Conservation (phyloP, 805 yeast genomes). For the Teunomyces barrocoloradensis region DNA sequence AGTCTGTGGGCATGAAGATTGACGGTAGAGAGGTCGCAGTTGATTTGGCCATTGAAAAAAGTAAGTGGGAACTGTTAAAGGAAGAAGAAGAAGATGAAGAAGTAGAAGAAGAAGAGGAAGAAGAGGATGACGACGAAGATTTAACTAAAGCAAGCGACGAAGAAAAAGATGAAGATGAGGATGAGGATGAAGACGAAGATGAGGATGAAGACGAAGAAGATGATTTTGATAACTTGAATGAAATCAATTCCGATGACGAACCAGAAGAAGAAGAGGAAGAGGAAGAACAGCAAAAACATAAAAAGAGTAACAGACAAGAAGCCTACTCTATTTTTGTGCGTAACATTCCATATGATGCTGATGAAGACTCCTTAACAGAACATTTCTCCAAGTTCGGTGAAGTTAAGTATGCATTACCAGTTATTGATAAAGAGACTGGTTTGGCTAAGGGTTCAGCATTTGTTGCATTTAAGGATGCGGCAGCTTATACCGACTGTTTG, state of each 20-base stretch:
- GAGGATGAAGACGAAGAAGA: slow-evolving; percentile 26
- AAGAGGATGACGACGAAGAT: slow-evolving; percentile 33
- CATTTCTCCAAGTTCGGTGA: slow-evolving; percentile 85
- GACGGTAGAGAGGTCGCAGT: slow-evolving; percentile 92
- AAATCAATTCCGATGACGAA: slow-evolving; percentile 33
- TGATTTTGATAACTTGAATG: slow-evolving; percentile 30
- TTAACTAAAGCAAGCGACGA: slow-evolving; percentile 35
- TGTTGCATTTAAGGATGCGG: slow-evolving; percentile 72
- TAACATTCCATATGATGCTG: slow-evolving; percentile 93
- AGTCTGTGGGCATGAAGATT: slow-evolving; percentile 68
- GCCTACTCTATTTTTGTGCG: slow-evolving; percentile 78
- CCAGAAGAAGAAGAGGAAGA: slow-evolving; percentile 32
- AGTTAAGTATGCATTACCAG: slow-evolving; percentile 91
- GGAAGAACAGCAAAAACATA: slow-evolving; percentile 29
- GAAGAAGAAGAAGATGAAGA: slow-evolving; percentile 35
- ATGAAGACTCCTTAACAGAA: slow-evolving; percentile 68
- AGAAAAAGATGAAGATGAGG: slow-evolving; percentile 26
- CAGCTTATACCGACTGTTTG: slow-evolving; percentile 65
- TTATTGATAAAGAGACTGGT: slow-evolving; percentile 79
- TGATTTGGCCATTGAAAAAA: slow-evolving; percentile 87
- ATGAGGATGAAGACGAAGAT: slow-evolving; percentile 19
- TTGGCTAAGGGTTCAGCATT: slow-evolving; percentile 93
- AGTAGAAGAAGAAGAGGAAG: slow-evolving; percentile 38
- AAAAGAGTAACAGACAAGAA: slow-evolving; percentile 60
- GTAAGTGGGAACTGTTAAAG: slow-evolving; percentile 68